Evolutionary conservation across 345 rosid species (phyloP).

Genomic region (Microcos paniculata): DNA sequence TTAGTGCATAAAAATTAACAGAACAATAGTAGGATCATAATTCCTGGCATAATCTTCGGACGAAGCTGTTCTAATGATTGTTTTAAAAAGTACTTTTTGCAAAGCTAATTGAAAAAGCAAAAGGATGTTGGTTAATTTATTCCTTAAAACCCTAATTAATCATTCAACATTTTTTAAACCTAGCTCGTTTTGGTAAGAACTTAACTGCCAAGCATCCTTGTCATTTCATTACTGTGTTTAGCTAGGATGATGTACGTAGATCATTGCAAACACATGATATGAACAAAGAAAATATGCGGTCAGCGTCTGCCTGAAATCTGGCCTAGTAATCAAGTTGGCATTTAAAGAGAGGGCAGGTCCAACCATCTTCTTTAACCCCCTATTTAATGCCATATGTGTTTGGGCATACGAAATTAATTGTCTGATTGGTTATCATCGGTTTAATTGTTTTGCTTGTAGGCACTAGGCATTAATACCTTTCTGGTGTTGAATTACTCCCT

Average conservation of each 20-base stretch:
- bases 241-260: not conserved
- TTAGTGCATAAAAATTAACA: not conserved
- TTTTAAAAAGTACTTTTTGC: not conserved
- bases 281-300: not conserved
- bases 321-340: not conserved
- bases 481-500: not conserved
- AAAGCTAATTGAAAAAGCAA: conserved; percentile 8
- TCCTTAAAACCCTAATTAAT: conserved; percentile 1
- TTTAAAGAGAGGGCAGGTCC: not conserved
- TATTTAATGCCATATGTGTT: not conserved
- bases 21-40: conserved; percentile 11
- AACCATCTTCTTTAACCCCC: not conserved
- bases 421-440: not conserved
- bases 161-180: not conserved
- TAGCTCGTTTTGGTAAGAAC: not conserved
- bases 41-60: conserved; percentile 26
- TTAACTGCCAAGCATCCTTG: not conserved
- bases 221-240: not conserved
- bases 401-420: not conserved
- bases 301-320: not conserved
- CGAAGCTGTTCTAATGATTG: not conserved
- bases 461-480: too few species aligned
- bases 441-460: not conserved
- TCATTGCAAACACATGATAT: not conserved
- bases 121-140: not conserved